Conservation (phyloP, 1,139 yeast species). For the Eremothecium coryli region DNA sequence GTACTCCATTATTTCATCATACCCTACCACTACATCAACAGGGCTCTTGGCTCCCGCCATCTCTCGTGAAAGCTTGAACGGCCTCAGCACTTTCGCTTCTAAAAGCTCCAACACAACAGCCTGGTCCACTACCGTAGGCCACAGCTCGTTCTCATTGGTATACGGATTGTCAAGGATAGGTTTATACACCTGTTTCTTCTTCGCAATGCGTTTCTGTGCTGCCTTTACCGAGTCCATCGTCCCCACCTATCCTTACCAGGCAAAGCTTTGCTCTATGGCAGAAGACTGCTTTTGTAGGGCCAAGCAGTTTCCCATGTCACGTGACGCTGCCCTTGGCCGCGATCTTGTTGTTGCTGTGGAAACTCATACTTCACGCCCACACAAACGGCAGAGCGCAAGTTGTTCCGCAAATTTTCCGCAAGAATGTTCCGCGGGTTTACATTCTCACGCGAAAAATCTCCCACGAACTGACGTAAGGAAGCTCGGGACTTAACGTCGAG, state of each 20-base stretch:
- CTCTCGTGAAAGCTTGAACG: slow-evolving; percentile 5
- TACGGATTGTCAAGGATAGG: slow-evolving; percentile 27
- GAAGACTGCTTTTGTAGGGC: neutral
- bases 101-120: slow-evolving; percentile 20
- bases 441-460: too few relatives aligned
- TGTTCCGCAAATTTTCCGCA: too few relatives aligned
- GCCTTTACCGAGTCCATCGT: slow-evolving; percentile 17
- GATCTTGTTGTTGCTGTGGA: neutral
- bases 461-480: too few relatives aligned
- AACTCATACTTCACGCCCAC: neutral
- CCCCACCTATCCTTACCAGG: neutral
- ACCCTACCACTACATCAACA: slow-evolving; percentile 16
- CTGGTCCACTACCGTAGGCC: slow-evolving; percentile 28
- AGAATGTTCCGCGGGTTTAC: too few relatives aligned
- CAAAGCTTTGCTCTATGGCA: neutral
- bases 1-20: slow-evolving; percentile 13
- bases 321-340: neutral
- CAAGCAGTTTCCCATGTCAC: neutral
- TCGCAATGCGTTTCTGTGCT: slow-evolving; percentile 19
- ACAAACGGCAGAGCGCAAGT: neutral
- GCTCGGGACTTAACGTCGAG: too few relatives aligned
- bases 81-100: slow-evolving; percentile 15
- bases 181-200: slow-evolving; percentile 26
- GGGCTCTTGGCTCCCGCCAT: slow-evolving; percentile 5
- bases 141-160: slow-evolving; percentile 21